These are phyloP conservation scores for Phylloporus sp. DNA, from an alignment of 1,284 basidiomycete genomes.

Conservation along the genomic window DNA sequence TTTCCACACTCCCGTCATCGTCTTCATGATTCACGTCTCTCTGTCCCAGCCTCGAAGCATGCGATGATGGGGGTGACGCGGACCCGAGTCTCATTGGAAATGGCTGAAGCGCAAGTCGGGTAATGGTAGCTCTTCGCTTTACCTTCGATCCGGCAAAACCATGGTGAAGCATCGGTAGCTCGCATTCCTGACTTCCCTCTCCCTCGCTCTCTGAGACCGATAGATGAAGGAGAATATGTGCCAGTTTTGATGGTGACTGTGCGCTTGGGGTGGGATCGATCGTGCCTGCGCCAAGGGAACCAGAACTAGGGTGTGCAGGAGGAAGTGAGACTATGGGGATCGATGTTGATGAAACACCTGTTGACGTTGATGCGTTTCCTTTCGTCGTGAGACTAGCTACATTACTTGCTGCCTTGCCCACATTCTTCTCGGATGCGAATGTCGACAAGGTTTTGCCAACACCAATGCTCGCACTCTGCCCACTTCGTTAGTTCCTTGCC, in stretches of 20 bases:
- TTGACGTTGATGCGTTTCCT: not conserved
- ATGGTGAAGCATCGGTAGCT: slow-evolving; percentile 26
- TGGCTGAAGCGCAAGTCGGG: slow-evolving; percentile 18
- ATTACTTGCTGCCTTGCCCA: not conserved
- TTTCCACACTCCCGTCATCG: slow-evolving; percentile 15
- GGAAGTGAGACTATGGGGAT: not conserved
- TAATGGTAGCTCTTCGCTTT: not conserved
- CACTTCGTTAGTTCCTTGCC: slow-evolving; percentile 6
- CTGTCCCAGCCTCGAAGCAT: not conserved
- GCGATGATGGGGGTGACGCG: slow-evolving; percentile 2
- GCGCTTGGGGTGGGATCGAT: not conserved
- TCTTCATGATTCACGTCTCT: not conserved
- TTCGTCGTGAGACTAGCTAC: slow-evolving; percentile 9
- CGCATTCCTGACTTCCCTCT: slow-evolving; percentile 16
- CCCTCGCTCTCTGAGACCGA: slow-evolving; percentile 16
- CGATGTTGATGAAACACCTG: slow-evolving; percentile 1
- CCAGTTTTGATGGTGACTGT: slow-evolving; percentile 23
- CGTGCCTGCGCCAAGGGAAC: not conserved
- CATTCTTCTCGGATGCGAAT: not conserved
- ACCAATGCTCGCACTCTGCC: slow-evolving; percentile 11
- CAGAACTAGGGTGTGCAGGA: not conserved
- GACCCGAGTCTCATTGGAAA: slow-evolving; percentile 31
- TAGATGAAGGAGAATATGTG: slow-evolving; percentile 12
- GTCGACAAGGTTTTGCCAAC: not conserved
- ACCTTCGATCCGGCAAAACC: slow-evolving; percentile 8